A percentile compares a stretch with the other conserved stretches of the same genome.
phyloP scores from a whole-genome alignment of 2,329 filamentous ascomycete species.

The Botrytis tulipae region DNA sequence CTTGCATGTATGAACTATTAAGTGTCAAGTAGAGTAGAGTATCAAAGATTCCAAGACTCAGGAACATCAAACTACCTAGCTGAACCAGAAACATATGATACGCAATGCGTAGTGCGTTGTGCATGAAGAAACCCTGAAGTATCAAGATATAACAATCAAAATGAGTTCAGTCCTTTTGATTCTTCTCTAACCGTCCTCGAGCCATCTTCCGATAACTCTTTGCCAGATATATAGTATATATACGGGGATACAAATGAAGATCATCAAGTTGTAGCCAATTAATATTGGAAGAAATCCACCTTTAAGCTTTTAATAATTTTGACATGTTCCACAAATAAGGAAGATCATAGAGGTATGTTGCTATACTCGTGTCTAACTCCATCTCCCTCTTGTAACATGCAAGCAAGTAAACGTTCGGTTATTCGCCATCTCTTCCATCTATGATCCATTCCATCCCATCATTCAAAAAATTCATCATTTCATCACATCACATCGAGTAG shows the following conservation, averaged over 20 bases:
- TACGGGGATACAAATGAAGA: slow-evolving; percentile 14
- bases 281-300: background rate
- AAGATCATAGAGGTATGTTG: background rate
- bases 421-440: background rate
- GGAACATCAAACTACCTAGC: background rate
- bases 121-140: background rate
- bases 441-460: background rate
- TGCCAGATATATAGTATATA: background rate
- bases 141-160: background rate
- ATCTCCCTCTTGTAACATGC: background rate
- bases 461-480: background rate
- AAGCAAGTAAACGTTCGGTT: slow-evolving; percentile 6
- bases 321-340: slow-evolving; percentile 6
- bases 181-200: background rate
- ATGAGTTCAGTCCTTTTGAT: background rate
- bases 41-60: background rate
- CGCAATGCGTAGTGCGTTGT: background rate
- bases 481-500: slow-evolving; percentile 1
- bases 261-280: slow-evolving; percentile 10
- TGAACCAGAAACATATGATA: background rate
- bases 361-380: slow-evolving; percentile 5
- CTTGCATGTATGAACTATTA: background rate
- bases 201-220: background rate
- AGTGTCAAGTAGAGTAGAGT: background rate
- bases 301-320: background rate